Base-by-base conservation (phyloP, 2,329 filamentous ascomycete genomes). In the Mycosphaerella arachidis region DNA sequence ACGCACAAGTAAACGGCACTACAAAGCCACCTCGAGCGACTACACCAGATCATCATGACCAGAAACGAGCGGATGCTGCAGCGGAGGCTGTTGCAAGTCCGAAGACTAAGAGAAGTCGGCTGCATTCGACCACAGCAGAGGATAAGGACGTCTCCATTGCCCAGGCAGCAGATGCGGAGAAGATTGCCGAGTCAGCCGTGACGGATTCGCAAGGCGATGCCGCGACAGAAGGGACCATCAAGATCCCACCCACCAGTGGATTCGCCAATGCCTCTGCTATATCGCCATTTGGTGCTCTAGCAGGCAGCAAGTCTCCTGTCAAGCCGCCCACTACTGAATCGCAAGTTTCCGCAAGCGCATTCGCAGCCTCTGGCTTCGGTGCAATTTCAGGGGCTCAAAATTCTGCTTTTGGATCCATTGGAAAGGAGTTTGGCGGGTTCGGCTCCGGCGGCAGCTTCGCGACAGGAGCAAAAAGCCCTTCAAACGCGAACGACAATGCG, bases 321-420 rank as follows among this genome's bases (percentile, higher is more conserved):
- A 73, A 75, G 60, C 18, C 50, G 18, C 68, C 71, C 40, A 48
- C 68, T 2, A 33, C 63, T 27, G 60, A 75, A 29, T 59, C 70
- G 53, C 71, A 77, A 59, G 76, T 77, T 6, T 77, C 78, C 5
- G 63, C 75, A 4, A 73, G 74, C 46, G 78, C 78, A 6, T 89
- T 89, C 70, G 78, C 78, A 48, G 69, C 75, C 3, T 81, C 78
- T 40, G 77, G 73, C 18, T 81, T 81, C 57, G 72, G 77, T 53
- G 73, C 74, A 4, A 74, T 81, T 43, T 71, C 78, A 18, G 70
- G 62, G 20, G 74, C 77, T 7, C 65, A 70, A 7, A 68, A 71
- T 8, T 75, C 75, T 20, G 71, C 69, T 6, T 76, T 77, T 55
- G 74, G 73, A 31, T 64, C 74, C 48, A 64, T 75, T 37, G 71